Evolutionary conservation across 345 rosid species (phyloP).

Genomic region (Eucalyptus camaldulensis): DNA sequence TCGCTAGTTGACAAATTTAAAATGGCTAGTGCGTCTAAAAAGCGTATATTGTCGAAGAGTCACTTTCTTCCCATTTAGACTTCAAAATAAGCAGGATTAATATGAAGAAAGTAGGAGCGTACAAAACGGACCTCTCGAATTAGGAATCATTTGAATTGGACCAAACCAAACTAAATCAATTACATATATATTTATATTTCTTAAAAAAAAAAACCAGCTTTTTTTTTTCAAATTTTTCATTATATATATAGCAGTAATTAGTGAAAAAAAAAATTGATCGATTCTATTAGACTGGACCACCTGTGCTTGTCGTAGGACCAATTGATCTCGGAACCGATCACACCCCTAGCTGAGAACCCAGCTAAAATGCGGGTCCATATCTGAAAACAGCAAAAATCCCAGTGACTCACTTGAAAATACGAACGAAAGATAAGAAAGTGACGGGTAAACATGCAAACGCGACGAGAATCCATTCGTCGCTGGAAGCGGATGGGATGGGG

Average conservation of each 20-base stretch:
- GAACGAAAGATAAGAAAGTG: not conserved
- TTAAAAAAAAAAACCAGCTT: no score
- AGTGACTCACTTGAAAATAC: not conserved
- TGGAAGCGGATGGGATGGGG: not conserved
- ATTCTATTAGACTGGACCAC: no score
- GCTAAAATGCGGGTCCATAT: not conserved
- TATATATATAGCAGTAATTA: no score
- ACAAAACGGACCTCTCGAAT: no score
- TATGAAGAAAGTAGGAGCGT: not conserved
- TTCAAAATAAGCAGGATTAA: not conserved
- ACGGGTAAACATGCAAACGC: no score
- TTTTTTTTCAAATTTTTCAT: no score
- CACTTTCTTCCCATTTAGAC: not conserved
- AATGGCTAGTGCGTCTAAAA: not conserved
- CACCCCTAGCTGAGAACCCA: not conserved
- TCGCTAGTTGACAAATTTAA: not conserved
- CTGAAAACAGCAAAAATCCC: not conserved
- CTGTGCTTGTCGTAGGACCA: no score
- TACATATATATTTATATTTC: no score
- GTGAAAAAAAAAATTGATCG: no score
- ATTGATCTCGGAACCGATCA: no score
- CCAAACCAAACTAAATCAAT: rapidly evolving
- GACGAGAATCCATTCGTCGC: not conserved
- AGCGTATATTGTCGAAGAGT: rapidly evolving
- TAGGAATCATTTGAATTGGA: rapidly evolving